Evolutionary conservation across 176 grass and related monocot genomes (phyloP), one percentile per base, ranked within the genome.

Genomic region (Eleusine indica): DNA sequence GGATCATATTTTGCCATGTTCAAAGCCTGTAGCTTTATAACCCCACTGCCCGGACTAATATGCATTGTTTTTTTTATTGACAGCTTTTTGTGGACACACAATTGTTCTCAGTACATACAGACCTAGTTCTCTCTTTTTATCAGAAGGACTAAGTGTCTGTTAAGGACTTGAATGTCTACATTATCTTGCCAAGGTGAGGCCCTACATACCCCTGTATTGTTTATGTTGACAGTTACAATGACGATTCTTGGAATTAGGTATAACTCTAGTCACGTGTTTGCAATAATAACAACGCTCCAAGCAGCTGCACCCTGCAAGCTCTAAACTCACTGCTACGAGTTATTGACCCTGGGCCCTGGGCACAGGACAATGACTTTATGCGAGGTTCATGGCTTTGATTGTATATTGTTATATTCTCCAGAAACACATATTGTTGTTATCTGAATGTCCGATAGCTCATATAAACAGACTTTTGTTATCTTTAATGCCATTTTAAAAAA

Each of bases 111-210:
- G 96, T 96, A 90, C 96, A 98, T 90, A 95, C 96, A 75, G 93
- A 98, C 84, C 88, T 98, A 83, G 93, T 98, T 77, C 96, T 98
- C 70, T 95, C 96, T 7, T 98, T 96, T 89, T 98, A 98, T 92
- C 96, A 98, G 87, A 95, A 98, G 93, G 93, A 98, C 82, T 98
- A 81, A 89, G 53, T 66, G 54, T 68, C 69, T 81, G 25, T 46
- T 63, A 57, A 73, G 44, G 78, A 71, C 54, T 83, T 83, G 72
- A 75, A 58, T 83, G 49, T 80, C 80, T n/a, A 66, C 66, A 32
- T 83, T 52, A 65, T 84, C 68, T 85, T 87, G 46, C 47, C 47
- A 89, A 83, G 90, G 90, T 89, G 28, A 53, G 72, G 67, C 16
- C 48, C 57, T 80, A 57, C 13, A 32, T 79, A 6, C 25, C 69